Base-by-base conservation (phyloP, 148 eudicot genomes). In the Rhododendron simsii region DNA sequence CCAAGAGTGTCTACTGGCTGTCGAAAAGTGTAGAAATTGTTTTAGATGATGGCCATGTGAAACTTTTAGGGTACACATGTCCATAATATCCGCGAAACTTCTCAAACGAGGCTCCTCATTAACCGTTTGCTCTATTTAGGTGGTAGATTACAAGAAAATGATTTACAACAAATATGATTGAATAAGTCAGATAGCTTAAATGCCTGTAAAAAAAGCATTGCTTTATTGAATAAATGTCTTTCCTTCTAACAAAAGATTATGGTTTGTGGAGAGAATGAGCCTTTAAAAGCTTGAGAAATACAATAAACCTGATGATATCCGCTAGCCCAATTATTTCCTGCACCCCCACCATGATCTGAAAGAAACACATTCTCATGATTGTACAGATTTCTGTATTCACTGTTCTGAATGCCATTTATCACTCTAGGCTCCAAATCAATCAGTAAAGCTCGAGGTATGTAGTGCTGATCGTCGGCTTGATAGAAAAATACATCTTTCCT, bases 401-500 rank as follows among this genome's bases (percentile, higher is more conserved):
- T 89, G 67, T 95, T 98, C 89, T 95, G 98, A 82, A 98, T 98
- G 45, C 96, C 94, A 88, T 98, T 98, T 79, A 98, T 98, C 83
- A 98, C 99, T 80, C 99, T 89, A 77, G 99, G 99, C 92, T 98
- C 99, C 93, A 98, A 88, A 91, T 98, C 99, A 90, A 98, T 98
- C 76, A 98, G 93, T 73, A 98, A 89, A 20, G 98, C 98, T 82
- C 98, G 88, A 83, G 98, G 98, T 84, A 96, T 92, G 89, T 96
- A 96, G 88, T 96, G 98, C 78, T 96, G 98, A 86, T 96, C 98
- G 87, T 96, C 98, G 69, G 98, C 98, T 93, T 98, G 99, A 91
- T 98, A 98, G 92, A 98, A 98, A 84, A 98, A 98, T n/a, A 98
- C 99, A 88, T 95, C 99, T 87, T 98, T 98, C 77, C 99, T 92